Evolutionary conservation across 768 basidiomycete species (phyloP).

Genomic region (Termitomyces sp.): DNA sequence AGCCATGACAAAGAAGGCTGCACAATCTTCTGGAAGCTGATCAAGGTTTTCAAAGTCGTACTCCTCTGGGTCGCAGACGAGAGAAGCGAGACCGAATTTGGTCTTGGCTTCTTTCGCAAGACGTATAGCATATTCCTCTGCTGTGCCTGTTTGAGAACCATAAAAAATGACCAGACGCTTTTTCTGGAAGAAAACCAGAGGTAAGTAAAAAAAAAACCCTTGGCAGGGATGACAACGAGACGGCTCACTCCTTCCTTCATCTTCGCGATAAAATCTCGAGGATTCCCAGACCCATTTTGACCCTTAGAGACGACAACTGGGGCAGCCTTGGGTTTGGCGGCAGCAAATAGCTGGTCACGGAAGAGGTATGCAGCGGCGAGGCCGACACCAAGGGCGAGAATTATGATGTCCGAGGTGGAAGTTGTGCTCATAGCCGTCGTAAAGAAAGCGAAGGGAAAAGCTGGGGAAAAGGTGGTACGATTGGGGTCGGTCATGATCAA

Average conservation of each 20-base stretch:
- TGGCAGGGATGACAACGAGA: neutral
- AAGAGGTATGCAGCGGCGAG: constrained; percentile 80
- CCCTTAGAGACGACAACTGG: constrained; percentile 38
- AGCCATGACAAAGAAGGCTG: constrained; percentile 93
- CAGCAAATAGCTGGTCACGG: constrained; percentile 70
- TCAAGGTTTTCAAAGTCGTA: constrained; percentile 98
- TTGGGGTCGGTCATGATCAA: constrained; percentile 25
- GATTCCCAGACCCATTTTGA: constrained; percentile 72
- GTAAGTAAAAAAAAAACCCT: neutral
- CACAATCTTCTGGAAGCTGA: constrained; percentile 78
- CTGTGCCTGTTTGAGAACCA: constrained; percentile 97
- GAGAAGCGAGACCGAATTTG: constrained; percentile 90
- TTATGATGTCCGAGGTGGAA: constrained; percentile 64
- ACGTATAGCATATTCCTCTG: constrained; percentile 96
- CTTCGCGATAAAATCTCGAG: constrained; percentile 91
- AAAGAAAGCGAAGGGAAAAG: constrained; percentile 25
- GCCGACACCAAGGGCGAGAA: constrained; percentile 69
- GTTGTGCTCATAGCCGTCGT: constrained; percentile 46
- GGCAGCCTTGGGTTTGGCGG: constrained; percentile 56
- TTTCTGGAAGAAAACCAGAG: constrained; percentile 49
- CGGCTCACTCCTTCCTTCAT: constrained; percentile 86
- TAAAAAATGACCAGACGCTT: constrained; percentile 97
- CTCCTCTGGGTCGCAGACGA: constrained; percentile 98
- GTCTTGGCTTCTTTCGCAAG: constrained; percentile 97
- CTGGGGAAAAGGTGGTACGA: constrained; percentile 35